Base-by-base conservation (phyloP, 352 stramenopile genomes). In the Phytophthora hibernalis region DNA sequence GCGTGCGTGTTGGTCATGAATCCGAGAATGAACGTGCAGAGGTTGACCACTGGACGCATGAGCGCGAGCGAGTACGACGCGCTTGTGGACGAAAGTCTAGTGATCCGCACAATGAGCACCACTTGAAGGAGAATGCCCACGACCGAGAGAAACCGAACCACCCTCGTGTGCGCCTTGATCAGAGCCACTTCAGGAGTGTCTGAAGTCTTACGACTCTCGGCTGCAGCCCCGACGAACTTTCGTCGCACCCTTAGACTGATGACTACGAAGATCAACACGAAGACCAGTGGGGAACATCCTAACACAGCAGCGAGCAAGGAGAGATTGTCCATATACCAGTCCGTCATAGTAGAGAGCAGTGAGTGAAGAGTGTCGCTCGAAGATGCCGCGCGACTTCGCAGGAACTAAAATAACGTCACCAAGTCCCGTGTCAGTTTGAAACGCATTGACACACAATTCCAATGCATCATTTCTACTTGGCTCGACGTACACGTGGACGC, bases 1-100 rank as follows among this genome's bases (percentile, higher is more conserved):
- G 77, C 67, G 55, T 92, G 79, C 3, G 79, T 87, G 79, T 86
- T 90, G 58, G 79, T 90, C 77, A 85, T 89, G 60, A 92, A 92
- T 24, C 77, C 80, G 30, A 90, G 61, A n/a, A 86, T 55, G 53
- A 80, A 86, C 6, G 63, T 65, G 54, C 79, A 89, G 20, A 85
- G 33, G 47, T 84, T 86, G 20, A 61, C 45, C 11, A 81, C 70
- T 1, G 80, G 75, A 2, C 82, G 82, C 16, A 79, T 67, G 47
- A 89, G 58, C 16, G 72, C 77, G 37, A 91, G 79, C 22, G 71
- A 63, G 53, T 83, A 88, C 15, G 74, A 65, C 9, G 58, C 65
- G 11, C 52, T 71, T 43, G 44, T 55, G 18, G 59, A 63, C 15
- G 55, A 67, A 18, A 64, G 71, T 45, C 35, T 60, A 1, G 53